Conservation (phyloP, 2,329 filamentous ascomycete genomes). For the Drechslerella dactyloides region DNA sequence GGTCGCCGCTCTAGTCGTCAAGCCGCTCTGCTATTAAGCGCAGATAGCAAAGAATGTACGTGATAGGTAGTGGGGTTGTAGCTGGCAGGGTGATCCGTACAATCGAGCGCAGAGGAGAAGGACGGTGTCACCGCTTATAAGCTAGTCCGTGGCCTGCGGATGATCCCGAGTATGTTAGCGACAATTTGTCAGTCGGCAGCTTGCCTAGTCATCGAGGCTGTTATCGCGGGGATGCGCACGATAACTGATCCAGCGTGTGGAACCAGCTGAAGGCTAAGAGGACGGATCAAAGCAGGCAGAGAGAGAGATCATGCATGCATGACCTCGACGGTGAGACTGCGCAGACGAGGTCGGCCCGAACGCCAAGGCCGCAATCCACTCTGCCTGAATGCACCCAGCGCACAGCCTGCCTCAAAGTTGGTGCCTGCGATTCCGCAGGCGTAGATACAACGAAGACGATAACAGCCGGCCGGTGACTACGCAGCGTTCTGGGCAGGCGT, state of each 20-base stretch:
- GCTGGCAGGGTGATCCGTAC: neutral
- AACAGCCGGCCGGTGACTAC: neutral
- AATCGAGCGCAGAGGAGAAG: neutral
- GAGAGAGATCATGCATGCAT: too few species aligned
- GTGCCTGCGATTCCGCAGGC: neutral
- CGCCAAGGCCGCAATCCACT: neutral
- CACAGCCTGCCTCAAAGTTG: neutral
- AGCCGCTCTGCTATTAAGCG: too few species aligned
- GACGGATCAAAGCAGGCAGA: too few species aligned
- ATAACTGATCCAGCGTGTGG: too few species aligned
- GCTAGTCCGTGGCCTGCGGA: neutral
- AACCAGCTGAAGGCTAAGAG: neutral
- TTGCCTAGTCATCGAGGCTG: neutral
- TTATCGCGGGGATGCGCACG: neutral
- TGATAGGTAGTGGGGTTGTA: too few species aligned
- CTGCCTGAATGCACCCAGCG: neutral
- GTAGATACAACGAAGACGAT: neutral
- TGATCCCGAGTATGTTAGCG: neutral
- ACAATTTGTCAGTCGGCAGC: slow-evolving; percentile 1
- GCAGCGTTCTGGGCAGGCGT: neutral
- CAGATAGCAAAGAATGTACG: too few species aligned
- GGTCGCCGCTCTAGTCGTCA: too few species aligned
- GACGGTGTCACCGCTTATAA: neutral
- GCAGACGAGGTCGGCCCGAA: neutral
- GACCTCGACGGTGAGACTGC: too few species aligned